Conservation (phyloP, 306 rosid species). For the Dryas octopetala region DNA sequence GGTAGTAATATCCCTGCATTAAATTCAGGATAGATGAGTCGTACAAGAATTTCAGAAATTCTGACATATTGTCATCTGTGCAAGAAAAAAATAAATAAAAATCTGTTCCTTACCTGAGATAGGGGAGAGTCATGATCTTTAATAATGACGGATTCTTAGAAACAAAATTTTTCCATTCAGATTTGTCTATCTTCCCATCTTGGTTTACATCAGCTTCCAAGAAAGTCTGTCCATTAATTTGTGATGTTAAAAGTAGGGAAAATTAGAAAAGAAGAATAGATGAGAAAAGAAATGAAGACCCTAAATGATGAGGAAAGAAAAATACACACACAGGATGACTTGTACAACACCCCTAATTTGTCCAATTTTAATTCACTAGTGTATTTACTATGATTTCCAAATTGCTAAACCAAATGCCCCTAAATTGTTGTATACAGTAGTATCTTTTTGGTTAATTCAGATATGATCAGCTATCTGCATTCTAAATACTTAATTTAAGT, state of each 20-base stretch:
- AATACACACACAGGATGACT: background rate
- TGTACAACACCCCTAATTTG: background rate
- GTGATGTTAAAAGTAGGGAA: background rate
- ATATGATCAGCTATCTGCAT: background rate
- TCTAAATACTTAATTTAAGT: background rate
- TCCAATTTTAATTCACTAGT: background rate
- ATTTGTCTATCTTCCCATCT: slow-evolving; percentile 85
- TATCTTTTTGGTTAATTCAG: background rate
- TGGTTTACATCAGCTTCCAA: slow-evolving; percentile 76
- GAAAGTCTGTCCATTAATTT: slow-evolving; percentile 59
- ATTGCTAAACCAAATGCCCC: background rate
- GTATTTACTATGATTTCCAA: background rate
- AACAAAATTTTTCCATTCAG: slow-evolving; percentile 75
- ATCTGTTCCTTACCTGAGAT: slow-evolving; percentile 47
- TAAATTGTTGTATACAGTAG: background rate
- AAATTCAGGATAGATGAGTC: slow-evolving; percentile 17
- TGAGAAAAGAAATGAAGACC: background rate
- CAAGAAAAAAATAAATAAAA: background rate
- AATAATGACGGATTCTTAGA: slow-evolving; percentile 68
- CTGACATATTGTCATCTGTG: background rate
- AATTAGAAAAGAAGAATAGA: background rate
- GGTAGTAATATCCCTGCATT: slow-evolving; percentile 86
- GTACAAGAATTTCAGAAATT: background rate
- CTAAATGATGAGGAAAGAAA: too few species aligned
- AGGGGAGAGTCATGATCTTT: slow-evolving; percentile 90